Evolutionary conservation across 306 rosid genomes (phyloP), one percentile per base, ranked within the genome.

Genomic region (Begonia peltatifolia): DNA sequence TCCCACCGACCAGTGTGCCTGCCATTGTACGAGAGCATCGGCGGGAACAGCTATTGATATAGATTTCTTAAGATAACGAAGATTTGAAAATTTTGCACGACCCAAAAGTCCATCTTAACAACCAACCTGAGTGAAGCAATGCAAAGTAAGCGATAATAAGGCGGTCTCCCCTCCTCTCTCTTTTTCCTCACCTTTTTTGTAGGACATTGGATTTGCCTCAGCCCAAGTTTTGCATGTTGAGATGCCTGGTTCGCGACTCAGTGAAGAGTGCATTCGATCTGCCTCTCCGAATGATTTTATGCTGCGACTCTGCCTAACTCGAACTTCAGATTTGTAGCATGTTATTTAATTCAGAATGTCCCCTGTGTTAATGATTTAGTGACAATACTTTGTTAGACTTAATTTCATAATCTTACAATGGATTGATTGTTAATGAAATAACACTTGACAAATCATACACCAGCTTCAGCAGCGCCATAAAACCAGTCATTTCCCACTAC

Each of bases 1-100:
- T 84, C 52, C 95, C 97, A 52, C 84, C 89, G 17, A 82, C 96
- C 11, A 84, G 96, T 22, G 87, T 88, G 46, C 93, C 96, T 0
- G 86, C 79, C 50, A 81, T 88, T 30, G 93, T 84, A n/a, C 94
- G 88, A 0, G 88, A 88, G 75, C 84, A 81, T 71, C 64, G 79
- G 30, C 74, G 77, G 66, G 74, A 72, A 50, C 74, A 79, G 63
- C 25, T 79, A 66, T 75, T 81, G 71, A 61, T 70, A 23, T 54
- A 66, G 20, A 22, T 46, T 9, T 7, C 48, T 44, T 5, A 7
- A 5, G 1, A 30, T 30, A 7, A 30, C 38, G 8, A 7, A 4
- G 38, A 30, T 30, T 30, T 30, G 38, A 30, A 30, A 30, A 30
- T 30, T 30, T 30, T 30, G 6, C 9, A 2, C 23, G 23, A 20